Percentiles rank a stretch among this genome's conserved stretches.
Conservation (phyloP, 495 filamentous ascomycete genomes). For the Podospora appendiculata region DNA sequence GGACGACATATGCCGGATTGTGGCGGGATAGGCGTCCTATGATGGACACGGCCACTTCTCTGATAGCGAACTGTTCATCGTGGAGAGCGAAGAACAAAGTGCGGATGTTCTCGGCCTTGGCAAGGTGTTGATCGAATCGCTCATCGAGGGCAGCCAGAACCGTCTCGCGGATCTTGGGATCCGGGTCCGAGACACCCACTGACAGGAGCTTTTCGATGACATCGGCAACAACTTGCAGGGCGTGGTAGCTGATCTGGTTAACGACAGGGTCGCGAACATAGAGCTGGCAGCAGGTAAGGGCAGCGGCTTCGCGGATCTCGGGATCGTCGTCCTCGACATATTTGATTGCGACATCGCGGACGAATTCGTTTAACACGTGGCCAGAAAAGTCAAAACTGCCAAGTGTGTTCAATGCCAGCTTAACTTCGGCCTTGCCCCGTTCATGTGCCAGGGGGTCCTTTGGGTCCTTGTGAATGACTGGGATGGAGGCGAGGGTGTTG, state of each 20-base stretch:
- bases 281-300: slow-evolving; percentile 94
- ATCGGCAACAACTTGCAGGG: slow-evolving; percentile 91
- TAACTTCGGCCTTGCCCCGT: slow-evolving; percentile 80
- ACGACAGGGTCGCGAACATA: slow-evolving; percentile 96
- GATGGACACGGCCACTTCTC: slow-evolving; percentile 91
- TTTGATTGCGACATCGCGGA: slow-evolving; percentile 94
- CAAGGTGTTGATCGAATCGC: slow-evolving; percentile 90
- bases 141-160: slow-evolving; percentile 84
- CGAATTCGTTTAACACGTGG: slow-evolving; percentile 94
- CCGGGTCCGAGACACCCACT: slow-evolving; percentile 85
- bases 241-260: slow-evolving; percentile 93
- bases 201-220: slow-evolving; percentile 95
- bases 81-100: slow-evolving; percentile 95
- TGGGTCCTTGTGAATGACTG: slow-evolving; percentile 79
- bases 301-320: slow-evolving; percentile 88
- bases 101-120: slow-evolving; percentile 91
- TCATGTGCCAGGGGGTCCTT: slow-evolving; percentile 63
- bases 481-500: slow-evolving; percentile 57
- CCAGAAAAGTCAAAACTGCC: slow-evolving; percentile 96
- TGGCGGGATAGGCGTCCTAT: slow-evolving; percentile 85
- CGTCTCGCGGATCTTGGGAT: slow-evolving; percentile 78
- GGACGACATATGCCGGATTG: slow-evolving; percentile 96
- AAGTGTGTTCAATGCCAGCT: slow-evolving; percentile 82
- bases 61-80: slow-evolving; percentile 83
- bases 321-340: slow-evolving; percentile 94